phyloP scores from a whole-genome alignment of 2,329 filamentous ascomycete genomes.

The Coleophoma crateriformis region DNA sequence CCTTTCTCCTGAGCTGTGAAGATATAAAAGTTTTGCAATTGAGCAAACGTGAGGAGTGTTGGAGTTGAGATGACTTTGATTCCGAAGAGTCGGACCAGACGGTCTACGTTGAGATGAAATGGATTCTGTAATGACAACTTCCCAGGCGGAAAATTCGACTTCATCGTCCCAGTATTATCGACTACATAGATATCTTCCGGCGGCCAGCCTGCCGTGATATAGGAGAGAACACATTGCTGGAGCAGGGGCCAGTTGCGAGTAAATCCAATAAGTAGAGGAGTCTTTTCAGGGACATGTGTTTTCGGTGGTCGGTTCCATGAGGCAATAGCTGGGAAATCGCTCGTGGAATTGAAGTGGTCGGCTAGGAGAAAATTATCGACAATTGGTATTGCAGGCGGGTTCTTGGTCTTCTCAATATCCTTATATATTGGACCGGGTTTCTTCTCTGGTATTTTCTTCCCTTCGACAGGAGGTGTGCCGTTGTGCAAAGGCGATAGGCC shows the following conservation, averaged over 20 bases:
- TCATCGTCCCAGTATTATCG: constrained; percentile 50
- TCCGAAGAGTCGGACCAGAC: constrained; percentile 36
- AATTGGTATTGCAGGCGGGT: not conserved
- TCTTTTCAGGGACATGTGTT: constrained; percentile 32
- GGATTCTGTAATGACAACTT: constrained; percentile 41
- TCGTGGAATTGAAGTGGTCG: constrained; percentile 1
- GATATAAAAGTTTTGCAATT: constrained; percentile 47
- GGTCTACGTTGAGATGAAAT: constrained; percentile 44
- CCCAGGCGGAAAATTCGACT: constrained; percentile 33
- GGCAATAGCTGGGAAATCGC: constrained; percentile 34
- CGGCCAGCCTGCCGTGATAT: constrained; percentile 54
- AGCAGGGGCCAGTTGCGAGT: constrained; percentile 50
- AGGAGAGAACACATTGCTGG: constrained; percentile 48
- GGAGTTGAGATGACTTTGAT: constrained; percentile 39
- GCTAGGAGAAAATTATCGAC: constrained; percentile 8
- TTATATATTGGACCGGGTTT: not conserved
- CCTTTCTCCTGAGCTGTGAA: constrained; percentile 33
- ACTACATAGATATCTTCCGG: constrained; percentile 46
- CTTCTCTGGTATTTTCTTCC: not conserved
- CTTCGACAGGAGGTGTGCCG: not conserved
- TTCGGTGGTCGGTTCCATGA: constrained; percentile 38
- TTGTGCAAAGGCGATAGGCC: not conserved
- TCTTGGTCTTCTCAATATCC: not conserved
- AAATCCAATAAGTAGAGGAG: constrained; percentile 55
- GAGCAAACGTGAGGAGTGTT: constrained; percentile 43